A percentile compares a stretch with the other conserved stretches of the same genome.
Conservation (phyloP, 208 protist species). For the Tritrichomonas foetus region DNA sequence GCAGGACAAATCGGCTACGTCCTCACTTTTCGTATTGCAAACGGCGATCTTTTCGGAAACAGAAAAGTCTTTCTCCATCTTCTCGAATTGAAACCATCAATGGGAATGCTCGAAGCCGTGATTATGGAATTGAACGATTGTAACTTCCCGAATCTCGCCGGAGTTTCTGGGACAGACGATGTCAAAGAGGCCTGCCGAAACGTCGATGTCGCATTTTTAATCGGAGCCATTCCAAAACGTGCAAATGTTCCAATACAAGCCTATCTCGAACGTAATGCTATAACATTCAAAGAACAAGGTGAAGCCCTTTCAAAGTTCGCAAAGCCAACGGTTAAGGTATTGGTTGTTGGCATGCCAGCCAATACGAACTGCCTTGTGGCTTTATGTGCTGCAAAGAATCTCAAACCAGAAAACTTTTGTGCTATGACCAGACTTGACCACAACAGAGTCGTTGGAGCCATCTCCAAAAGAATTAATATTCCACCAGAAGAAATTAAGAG, state of each 20-base stretch:
- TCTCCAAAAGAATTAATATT: background rate
- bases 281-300: background rate
- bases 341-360: slow-evolving; percentile 29
- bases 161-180: background rate
- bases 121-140: slow-evolving; percentile 38
- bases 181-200: background rate
- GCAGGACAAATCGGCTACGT: slow-evolving; percentile 22
- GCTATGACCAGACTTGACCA: slow-evolving; percentile 39
- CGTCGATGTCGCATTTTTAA: background rate
- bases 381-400: background rate
- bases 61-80: background rate
- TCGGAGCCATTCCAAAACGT: background rate
- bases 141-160: background rate
- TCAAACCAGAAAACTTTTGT: background rate
- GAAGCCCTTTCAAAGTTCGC: background rate
- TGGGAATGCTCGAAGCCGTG: background rate
- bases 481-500: background rate
- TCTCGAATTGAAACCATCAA: background rate
- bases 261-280: background rate
- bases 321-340: background rate
- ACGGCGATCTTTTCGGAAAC: slow-evolving; percentile 23
- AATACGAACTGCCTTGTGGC: background rate
- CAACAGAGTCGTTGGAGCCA: background rate
- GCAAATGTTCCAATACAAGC: background rate
- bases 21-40: background rate